Evolutionary conservation across 1,284 basidiomycete genomes (phyloP).

Genomic region (Peniophora sp.): DNA sequence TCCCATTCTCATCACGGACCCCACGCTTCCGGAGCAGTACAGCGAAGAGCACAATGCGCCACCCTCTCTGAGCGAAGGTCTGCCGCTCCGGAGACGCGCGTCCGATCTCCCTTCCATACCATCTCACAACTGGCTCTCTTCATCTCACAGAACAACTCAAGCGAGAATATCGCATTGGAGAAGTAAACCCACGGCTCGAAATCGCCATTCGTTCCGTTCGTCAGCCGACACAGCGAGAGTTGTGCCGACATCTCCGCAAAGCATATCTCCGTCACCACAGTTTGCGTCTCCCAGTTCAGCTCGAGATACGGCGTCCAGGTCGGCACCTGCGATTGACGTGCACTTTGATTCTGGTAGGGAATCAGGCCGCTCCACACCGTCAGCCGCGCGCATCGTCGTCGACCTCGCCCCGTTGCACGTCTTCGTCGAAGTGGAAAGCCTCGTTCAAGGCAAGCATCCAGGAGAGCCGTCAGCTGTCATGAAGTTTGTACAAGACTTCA

Average conservation of each 20-base stretch:
- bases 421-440: slow-evolving; percentile 64
- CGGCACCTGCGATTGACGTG: slow-evolving; percentile 4
- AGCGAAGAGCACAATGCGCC: slow-evolving; percentile 24
- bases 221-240: slow-evolving; percentile 1
- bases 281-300: neutral
- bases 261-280: neutral
- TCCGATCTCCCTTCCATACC: slow-evolving; percentile 37
- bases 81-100: slow-evolving; percentile 11
- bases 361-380: neutral
- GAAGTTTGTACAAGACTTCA: neutral
- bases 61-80: slow-evolving; percentile 2
- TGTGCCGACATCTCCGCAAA: neutral
- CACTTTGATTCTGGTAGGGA: slow-evolving; percentile 2
- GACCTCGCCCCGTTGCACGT: slow-evolving; percentile 57
- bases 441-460: neutral
- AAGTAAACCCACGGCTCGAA: slow-evolving; percentile 22
- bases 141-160: slow-evolving; percentile 29
- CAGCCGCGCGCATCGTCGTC: slow-evolving; percentile 12
- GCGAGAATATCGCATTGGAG: slow-evolving; percentile 59
- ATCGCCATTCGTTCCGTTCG: slow-evolving; percentile 3
- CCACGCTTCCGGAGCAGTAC: slow-evolving; percentile 45
- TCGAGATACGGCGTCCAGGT: neutral
- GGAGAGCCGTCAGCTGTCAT: neutral
- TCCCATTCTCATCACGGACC: slow-evolving; percentile 62
- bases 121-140: slow-evolving; percentile 55